These are phyloP conservation scores for Brassica nigra DNA, from an alignment of 345 rosid genomes.

Conservation along the genomic window DNA sequence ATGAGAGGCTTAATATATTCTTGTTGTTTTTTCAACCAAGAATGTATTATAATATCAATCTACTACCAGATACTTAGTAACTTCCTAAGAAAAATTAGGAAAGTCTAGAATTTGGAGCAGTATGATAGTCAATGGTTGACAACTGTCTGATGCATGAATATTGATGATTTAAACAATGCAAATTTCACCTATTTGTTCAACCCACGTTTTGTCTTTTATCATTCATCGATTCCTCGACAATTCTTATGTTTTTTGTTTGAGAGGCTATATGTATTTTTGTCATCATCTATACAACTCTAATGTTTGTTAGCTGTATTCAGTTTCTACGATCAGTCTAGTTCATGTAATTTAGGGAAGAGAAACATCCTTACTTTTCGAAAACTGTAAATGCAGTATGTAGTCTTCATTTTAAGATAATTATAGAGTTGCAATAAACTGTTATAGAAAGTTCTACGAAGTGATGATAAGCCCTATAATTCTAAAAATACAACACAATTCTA, in stretches of 20 bases:
- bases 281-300: not conserved
- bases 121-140: slow-evolving; percentile 21
- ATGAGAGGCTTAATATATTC: not conserved
- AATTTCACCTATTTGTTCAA: slow-evolving; percentile 10
- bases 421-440: not conserved
- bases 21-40: not conserved
- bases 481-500: not conserved
- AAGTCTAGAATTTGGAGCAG: slow-evolving; percentile 3
- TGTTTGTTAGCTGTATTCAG: slow-evolving; percentile 6
- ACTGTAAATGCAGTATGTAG: not conserved
- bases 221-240: slow-evolving; percentile 13
- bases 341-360: too few relatives aligned
- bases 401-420: not conserved
- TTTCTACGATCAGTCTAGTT: not conserved
- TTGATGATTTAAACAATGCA: slow-evolving; percentile 16
- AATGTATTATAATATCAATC: not conserved
- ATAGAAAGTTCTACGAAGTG: not conserved
- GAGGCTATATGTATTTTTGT: not conserved
- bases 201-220: slow-evolving; percentile 26
- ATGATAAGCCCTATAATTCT: not conserved
- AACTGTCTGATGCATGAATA: slow-evolving; percentile 36
- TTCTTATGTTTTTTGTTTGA: not conserved
- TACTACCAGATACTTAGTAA: not conserved
- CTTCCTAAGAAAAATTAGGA: not conserved
- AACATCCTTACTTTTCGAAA: not conserved